Conservation (phyloP, 768 basidiomycete genomes). For the Tylopilus rubrobrunneus region DNA sequence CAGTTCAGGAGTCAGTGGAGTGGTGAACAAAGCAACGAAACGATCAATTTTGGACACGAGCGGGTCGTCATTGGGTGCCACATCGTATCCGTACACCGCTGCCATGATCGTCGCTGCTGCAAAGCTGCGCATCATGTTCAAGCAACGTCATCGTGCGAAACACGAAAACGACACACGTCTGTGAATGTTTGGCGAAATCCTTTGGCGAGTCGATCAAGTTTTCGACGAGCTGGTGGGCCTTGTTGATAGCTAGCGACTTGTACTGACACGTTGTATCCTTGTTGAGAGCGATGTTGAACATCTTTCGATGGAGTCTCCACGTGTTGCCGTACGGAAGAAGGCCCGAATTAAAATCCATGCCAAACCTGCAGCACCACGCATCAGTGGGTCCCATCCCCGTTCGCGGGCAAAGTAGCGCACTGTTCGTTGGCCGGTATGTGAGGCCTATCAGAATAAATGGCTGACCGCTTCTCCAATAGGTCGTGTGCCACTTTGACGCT, state of each 20-base stretch:
- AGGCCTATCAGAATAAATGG: slow-evolving; percentile 27
- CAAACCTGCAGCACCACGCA: slow-evolving; percentile 16
- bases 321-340: slow-evolving; percentile 28
- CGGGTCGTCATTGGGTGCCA: slow-evolving; percentile 21
- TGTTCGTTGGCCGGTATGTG: slow-evolving; percentile 16
- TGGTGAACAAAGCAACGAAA: slow-evolving; percentile 7
- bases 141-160: not conserved
- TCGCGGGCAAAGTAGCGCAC: slow-evolving; percentile 5
- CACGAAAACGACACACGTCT: slow-evolving; percentile 20
- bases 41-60: slow-evolving; percentile 21
- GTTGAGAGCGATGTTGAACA: slow-evolving; percentile 20
- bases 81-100: slow-evolving; percentile 24
- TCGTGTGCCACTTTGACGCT: slow-evolving; percentile 18
- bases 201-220: slow-evolving; percentile 20
- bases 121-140: slow-evolving; percentile 11
- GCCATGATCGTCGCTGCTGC: slow-evolving; percentile 24
- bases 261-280: slow-evolving; percentile 12
- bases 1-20: slow-evolving; percentile 19
- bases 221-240: slow-evolving; percentile 21
- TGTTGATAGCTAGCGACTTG: slow-evolving; percentile 11
- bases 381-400: not conserved
- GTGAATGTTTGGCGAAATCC: slow-evolving; percentile 15
- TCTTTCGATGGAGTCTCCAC: slow-evolving; percentile 31
- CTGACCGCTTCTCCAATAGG: slow-evolving; percentile 25
- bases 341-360: slow-evolving; percentile 28